A percentile compares a stretch with the other conserved stretches of the same genome.
These are phyloP conservation scores for Eucalyptus leucophloia DNA, from an alignment of 345 rosid genomes.

Conservation along the genomic window DNA sequence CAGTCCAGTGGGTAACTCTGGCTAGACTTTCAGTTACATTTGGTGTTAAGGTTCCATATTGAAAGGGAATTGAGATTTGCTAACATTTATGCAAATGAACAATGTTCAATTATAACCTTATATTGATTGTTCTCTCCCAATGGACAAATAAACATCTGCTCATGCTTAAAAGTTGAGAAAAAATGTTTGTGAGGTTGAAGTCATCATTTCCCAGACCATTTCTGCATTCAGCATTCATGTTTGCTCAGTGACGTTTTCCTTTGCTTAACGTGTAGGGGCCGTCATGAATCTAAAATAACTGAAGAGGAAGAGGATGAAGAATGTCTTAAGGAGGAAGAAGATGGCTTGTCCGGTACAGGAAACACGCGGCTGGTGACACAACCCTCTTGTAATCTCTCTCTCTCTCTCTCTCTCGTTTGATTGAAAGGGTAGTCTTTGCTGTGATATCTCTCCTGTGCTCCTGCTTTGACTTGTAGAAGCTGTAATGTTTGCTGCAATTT, in stretches of 20 bases:
- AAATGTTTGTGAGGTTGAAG: background rate
- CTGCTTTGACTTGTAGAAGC: background rate
- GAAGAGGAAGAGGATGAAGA: conserved; percentile 99
- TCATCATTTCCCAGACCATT: background rate
- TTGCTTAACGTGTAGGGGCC: conserved; percentile 48
- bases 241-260: background rate
- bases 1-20: background rate
- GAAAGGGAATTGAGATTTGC: background rate
- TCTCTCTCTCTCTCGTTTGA: background rate
- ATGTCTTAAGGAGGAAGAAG: conserved; percentile 93
- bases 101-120: background rate
- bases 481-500: background rate
- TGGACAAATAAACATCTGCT: background rate
- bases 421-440: background rate
- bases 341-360: conserved; percentile 61
- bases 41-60: background rate
- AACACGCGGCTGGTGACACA: conserved; percentile 86
- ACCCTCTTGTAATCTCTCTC: conserved; percentile 57
- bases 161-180: background rate
- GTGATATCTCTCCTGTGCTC: background rate
- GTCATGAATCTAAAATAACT: conserved; percentile 93
- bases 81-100: background rate
- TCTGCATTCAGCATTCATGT: background rate
- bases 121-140: background rate
- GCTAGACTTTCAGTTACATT: background rate